Percentiles rank a stretch among this genome's conserved stretches.
phyloP scores from a whole-genome alignment of 768 basidiomycete species.

The Macrocybe gigantea region DNA sequence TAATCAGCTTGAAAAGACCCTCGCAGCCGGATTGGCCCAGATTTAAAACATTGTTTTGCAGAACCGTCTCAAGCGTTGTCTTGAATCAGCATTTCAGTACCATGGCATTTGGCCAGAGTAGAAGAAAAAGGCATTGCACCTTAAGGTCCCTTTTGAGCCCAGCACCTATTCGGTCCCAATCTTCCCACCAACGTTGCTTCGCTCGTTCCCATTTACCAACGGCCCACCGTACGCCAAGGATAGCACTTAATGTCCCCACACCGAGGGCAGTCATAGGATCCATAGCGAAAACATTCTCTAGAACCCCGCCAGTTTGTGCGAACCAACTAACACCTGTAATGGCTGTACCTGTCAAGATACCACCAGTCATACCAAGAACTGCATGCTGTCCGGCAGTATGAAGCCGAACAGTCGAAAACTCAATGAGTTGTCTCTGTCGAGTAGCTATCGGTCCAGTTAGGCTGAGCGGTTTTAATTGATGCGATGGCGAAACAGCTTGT shows the following conservation, averaged over 20 bases:
- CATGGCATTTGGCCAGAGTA: background rate
- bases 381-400: constrained; percentile 61
- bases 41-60: constrained; percentile 46
- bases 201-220: constrained; percentile 65
- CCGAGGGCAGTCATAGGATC: constrained; percentile 57
- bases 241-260: constrained; percentile 45
- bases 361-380: constrained; percentile 43
- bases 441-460: constrained; percentile 46
- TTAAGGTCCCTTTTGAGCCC: constrained; percentile 61
- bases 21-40: constrained; percentile 46
- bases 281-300: constrained; percentile 32
- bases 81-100: constrained; percentile 13
- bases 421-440: constrained; percentile 49
- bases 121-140: constrained; percentile 27
- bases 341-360: constrained; percentile 42
- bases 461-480: constrained; percentile 34
- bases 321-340: constrained; percentile 54
- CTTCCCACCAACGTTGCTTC: constrained; percentile 62
- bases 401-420: constrained; percentile 49
- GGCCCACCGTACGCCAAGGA: constrained; percentile 53
- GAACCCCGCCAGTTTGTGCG: constrained; percentile 31
- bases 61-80: constrained; percentile 38
- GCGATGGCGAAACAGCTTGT: constrained; percentile 38
- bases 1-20: constrained; percentile 34
- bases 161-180: constrained; percentile 55